phyloP scores from a whole-genome alignment of 768 basidiomycete genomes.

The Dictyophora rubrovolvata region DNA sequence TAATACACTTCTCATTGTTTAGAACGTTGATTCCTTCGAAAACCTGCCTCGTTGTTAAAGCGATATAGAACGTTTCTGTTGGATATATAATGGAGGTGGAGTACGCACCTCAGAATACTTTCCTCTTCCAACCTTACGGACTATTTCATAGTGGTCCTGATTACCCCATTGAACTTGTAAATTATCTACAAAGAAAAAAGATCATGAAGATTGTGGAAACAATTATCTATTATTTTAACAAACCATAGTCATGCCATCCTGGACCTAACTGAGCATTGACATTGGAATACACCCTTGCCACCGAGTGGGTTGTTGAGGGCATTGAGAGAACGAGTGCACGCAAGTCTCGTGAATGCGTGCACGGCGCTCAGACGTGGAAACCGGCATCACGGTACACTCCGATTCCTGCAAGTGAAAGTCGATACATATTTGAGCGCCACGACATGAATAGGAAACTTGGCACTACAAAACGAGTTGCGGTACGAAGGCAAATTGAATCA shows the following conservation, averaged over 20 bases:
- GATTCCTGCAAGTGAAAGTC: conserved; percentile 20
- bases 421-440: conserved; percentile 60
- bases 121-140: conserved; percentile 89
- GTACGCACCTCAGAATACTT: conserved; percentile 83
- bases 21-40: conserved; percentile 91
- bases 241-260: conserved; percentile 95
- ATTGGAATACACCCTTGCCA: conserved; percentile 79
- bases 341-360: too few relatives aligned
- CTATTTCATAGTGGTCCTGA: conserved; percentile 97
- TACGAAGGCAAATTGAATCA: too few relatives aligned
- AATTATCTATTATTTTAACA: conserved; percentile 7
- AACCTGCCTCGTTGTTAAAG: conserved; percentile 37
- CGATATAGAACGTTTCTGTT: background rate
- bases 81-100: conserved; percentile 12
- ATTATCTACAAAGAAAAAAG: conserved; percentile 50
- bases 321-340: background rate
- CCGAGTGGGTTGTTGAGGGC: conserved; percentile 53
- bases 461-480: too few relatives aligned
- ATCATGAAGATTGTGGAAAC: background rate
- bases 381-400: conserved; percentile 1
- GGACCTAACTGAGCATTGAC: conserved; percentile 82
- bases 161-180: conserved; percentile 96
- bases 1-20: conserved; percentile 90
- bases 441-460: too few relatives aligned
- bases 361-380: background rate